Evolutionary conservation across 2,329 filamentous ascomycete species (phyloP).

Genomic region (Chaetomium sp.): DNA sequence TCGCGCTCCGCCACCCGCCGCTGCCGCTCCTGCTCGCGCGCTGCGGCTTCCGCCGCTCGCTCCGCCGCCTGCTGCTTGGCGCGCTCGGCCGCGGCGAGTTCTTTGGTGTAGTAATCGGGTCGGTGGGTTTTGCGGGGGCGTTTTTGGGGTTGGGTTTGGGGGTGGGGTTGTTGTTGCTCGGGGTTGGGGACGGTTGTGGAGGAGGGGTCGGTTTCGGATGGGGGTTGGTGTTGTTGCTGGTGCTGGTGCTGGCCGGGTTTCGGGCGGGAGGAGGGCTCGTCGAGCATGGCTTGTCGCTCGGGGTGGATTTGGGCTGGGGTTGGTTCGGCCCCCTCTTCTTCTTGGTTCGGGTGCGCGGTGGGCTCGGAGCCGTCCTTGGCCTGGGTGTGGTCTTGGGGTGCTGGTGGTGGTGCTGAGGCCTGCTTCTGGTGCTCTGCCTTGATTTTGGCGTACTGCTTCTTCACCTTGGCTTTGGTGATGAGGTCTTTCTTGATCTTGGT

Average conservation of each 20-base stretch:
- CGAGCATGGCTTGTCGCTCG: conserved; percentile 46
- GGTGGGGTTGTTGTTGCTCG: conserved; percentile 26
- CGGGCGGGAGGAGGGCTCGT: conserved; percentile 25
- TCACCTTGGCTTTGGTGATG: conserved; percentile 90
- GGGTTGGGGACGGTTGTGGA: neutral
- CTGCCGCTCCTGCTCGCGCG: conserved; percentile 64
- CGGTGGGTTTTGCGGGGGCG: conserved; percentile 37
- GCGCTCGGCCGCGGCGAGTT: conserved; percentile 53
- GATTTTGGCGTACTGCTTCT: conserved; percentile 88
- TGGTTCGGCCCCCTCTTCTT: neutral
- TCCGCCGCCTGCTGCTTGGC: conserved; percentile 47
- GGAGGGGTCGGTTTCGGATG: neutral
- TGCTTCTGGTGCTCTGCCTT: conserved; percentile 54
- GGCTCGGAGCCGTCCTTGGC: neutral
- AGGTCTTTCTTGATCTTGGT: conserved; percentile 78
- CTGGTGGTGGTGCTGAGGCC: conserved; percentile 25
- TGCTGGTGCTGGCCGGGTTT: conserved; percentile 29
- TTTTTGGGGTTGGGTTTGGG: conserved; percentile 21
- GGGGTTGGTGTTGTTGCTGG: conserved; percentile 26
- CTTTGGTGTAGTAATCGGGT: conserved; percentile 68
- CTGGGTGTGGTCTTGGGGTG: conserved; percentile 27
- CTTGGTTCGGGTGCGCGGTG: neutral
- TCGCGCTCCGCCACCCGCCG: conserved; percentile 66
- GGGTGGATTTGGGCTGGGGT: conserved; percentile 42
- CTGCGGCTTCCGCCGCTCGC: conserved; percentile 46